Base-by-base conservation (phyloP, 2,329 filamentous ascomycete species). In the Aspergillus thermomutatus region DNA sequence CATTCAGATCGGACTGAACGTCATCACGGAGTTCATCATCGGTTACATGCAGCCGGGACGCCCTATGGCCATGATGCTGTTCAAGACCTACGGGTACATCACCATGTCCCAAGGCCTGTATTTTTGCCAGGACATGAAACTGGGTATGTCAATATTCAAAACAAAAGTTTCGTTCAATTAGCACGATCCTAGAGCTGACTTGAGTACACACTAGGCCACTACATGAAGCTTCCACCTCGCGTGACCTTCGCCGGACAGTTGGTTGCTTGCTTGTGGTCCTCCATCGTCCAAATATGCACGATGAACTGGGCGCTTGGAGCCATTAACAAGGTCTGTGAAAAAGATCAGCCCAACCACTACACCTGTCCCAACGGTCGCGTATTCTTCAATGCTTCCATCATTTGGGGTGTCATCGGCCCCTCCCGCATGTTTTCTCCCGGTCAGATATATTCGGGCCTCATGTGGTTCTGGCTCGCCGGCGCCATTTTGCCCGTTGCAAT, bases 21-120 rank as follows among this genome's bases (percentile, higher is more conserved):
- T 91, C 19, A 73, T 90, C 57, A 88, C 87, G n/a, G 87, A 90
- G 68, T 89, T 87, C 64, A 81, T 91, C 58, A 82, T 88, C 58
- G 88, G 88, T 5, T 90, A 90, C 71, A 87, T 90, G 79, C 82
- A 88, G 50, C 87, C 87, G 0, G 88, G 88, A 26, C 81, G 81
- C 3, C 87, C 88, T 1, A 78, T 90, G 58, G 87, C 87, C 49
- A 87, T 90, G 81, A 91, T 91, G 87, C 82, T 90, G 75, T 90
- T 90, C 77, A 90, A 90, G 73, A 88, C 86, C 59, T 90, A 87
- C 65, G 85, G 86, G 51, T 89, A 88, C 68, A 83, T 89, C 55
- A 84, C 80, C 73, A 87, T 88, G 84, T 79, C 79, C 17, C 84
- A 88, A 69, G 86, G 83, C 0, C 76, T 88, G 50, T 85, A 83